These are phyloP conservation scores for Pythium rhizo-oryzae DNA, from an alignment of 352 stramenopile species.

Conservation along the genomic window DNA sequence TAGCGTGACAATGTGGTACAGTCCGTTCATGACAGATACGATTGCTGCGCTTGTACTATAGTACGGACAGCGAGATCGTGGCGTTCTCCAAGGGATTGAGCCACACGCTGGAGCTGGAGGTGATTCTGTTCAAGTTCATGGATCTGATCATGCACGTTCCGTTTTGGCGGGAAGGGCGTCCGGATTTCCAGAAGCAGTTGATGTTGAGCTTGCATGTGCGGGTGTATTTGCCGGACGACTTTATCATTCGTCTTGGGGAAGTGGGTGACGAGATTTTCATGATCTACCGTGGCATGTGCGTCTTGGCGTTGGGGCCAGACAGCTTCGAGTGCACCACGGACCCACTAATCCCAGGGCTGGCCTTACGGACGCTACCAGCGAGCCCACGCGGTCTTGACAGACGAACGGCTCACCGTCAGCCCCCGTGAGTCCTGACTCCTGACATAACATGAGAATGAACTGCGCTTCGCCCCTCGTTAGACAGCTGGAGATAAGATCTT, in stretches of 20 bases:
- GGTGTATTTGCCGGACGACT: constrained; percentile 78
- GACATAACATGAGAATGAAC: too few species aligned
- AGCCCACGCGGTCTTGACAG: too few species aligned
- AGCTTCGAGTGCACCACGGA: constrained; percentile 34
- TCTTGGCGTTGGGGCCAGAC: constrained; percentile 35
- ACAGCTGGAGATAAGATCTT: too few species aligned
- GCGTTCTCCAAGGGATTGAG: constrained; percentile 53
- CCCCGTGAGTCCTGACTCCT: too few species aligned
- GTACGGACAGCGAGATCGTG: constrained; percentile 51
- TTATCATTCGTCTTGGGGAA: constrained; percentile 61
- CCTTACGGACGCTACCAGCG: too few species aligned
- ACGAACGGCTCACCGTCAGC: too few species aligned
- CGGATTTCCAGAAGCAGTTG: constrained; percentile 73
- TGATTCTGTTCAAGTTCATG: constrained; percentile 78
- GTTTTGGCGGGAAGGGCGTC: constrained; percentile 52
- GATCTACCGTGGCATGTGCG: constrained; percentile 62
- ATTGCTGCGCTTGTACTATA: too few species aligned
- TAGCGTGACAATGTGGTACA: too few species aligned
- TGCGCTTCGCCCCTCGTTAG: too few species aligned
- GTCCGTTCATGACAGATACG: too few species aligned
- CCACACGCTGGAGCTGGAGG: constrained; percentile 56
- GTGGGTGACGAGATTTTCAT: constrained; percentile 71
- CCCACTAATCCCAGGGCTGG: too few species aligned
- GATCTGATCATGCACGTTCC: constrained; percentile 62
- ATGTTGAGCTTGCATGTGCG: constrained; percentile 54